A percentile compares a stretch with the other conserved stretches of the same genome.
phyloP scores from a whole-genome alignment of 2,329 filamentous ascomycete genomes.

The Fusarium sambucinum region DNA sequence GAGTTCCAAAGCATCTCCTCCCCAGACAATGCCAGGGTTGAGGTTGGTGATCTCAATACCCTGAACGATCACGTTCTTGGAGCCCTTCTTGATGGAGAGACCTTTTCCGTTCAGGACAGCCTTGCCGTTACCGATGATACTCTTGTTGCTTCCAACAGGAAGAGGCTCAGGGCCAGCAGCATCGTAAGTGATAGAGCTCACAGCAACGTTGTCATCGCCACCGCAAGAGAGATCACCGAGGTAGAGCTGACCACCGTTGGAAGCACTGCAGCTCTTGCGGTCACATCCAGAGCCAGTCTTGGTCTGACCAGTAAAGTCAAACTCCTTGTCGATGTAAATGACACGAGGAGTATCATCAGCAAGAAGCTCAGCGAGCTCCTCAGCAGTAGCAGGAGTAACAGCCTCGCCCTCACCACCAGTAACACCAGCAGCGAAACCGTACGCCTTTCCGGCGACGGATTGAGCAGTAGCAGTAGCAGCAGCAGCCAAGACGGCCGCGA shows the following conservation, averaged over 20 bases:
- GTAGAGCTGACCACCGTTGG: constrained; percentile 47
- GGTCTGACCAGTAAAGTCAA: constrained; percentile 46
- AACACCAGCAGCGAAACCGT: constrained; percentile 54
- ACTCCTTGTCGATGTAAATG: constrained; percentile 47
- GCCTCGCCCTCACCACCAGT: constrained; percentile 64
- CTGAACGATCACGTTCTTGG: constrained; percentile 64
- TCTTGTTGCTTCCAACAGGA: constrained; percentile 49
- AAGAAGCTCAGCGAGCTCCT: constrained; percentile 56
- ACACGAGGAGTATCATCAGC: constrained; percentile 46
- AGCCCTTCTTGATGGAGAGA: constrained; percentile 57
- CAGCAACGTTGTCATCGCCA: constrained; percentile 39
- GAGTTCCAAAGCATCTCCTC: constrained; percentile 56
- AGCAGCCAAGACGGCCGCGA: background rate
- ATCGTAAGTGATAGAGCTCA: constrained; percentile 48
- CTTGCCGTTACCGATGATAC: constrained; percentile 45
- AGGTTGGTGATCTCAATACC: constrained; percentile 62
- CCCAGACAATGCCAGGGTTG: constrained; percentile 53
- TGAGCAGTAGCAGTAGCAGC: constrained; percentile 43
- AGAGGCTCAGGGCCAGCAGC: constrained; percentile 42
- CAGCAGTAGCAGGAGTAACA: constrained; percentile 57
- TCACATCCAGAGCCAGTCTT: constrained; percentile 46
- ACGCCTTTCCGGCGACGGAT: constrained; percentile 47
- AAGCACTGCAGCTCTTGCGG: constrained; percentile 48
- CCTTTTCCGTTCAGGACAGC: constrained; percentile 54
- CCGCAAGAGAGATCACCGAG: constrained; percentile 49